Base-by-base conservation (phyloP, 139 green algal genomes). In the Chlamydomonas sphaeroides region DNA sequence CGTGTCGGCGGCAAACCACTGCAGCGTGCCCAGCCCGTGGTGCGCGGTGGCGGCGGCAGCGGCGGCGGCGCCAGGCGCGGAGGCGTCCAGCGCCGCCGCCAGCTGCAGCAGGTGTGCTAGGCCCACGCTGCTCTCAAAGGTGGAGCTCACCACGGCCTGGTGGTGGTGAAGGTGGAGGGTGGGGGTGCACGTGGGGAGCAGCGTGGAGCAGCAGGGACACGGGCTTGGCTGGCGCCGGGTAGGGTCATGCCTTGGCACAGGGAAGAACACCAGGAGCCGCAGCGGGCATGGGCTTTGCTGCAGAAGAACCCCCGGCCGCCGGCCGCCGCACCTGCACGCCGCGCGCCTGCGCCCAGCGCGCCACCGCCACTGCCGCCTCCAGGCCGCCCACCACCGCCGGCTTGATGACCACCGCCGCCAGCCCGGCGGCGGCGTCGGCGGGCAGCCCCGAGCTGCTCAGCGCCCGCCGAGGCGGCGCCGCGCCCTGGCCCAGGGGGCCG, bases 41-140 rank as follows among this genome's bases (percentile, higher is more conserved):
- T 85, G 57, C 51, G 32, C 41, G 28, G 3, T 57, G 63, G 68
- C 62, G 51, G 33, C n/a, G 51, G 42, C 15, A 48, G 33, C 36
- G 36, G n/a, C 36, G 49, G 10, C 51, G 25, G 41, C 51, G 42
- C 30, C 39, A 78, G 20, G 30, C 18, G 25, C 23, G 30, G 32
- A 53, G 33, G 53, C 20, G 23, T 95, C 90, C 2, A 94, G 53
- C 23, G 87, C 86, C 39, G 85, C 75, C 11, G 95, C 91, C 32
- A 98, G 82, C 66, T 94, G 78, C 32, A 85, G 77, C 45, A 96
- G 86, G 21, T 86, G 63, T 3, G 87, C 81, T 0, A 97, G 67
- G 18, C 93, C 95, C 30, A 95, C 38, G 42, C 75, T 84, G 65
- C 79, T 92, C 87, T 98, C 95, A 84, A 98, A 98, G 8, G 91